Base-by-base conservation (phyloP, 2,329 filamentous ascomycete genomes). In the Aureobasidium sp. region DNA sequence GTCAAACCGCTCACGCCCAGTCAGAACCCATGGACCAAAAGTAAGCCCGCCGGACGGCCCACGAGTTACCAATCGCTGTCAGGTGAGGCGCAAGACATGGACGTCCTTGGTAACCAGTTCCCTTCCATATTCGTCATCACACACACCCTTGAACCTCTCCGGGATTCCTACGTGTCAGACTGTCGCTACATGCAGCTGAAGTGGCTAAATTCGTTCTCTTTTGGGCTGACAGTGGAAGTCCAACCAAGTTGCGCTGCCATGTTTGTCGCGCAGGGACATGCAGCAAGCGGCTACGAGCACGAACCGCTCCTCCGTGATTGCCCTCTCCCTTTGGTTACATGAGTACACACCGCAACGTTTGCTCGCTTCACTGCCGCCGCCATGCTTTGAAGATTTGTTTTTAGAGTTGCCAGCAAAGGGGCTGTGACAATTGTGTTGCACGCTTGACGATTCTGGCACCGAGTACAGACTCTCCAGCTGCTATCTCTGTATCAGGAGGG, bases 311-410 rank as follows among this genome's bases (percentile, higher is more conserved):
- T 56, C 53, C 53, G 53, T 57, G 39, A 57, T 57, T 57, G 42
- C 52, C 12, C 17, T 44, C 9, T 57, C 25, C 22, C 25, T 27
- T 57, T 36, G 52, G 27, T 22, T 44, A 45, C 53, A 57, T 57
- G 53, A 57, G 15, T 34, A 34, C 53, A 57, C 53, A 57, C 53
- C 53, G 53, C 53, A 57, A 57, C 53, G 53, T 57, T n/a, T 45
- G 25, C 27, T 57, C 53, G 53, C 53, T 57, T 45, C 53, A 45
- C 27, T 44, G 41, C 53, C 53, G 29, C 53, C 53, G 39, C n/a
- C 53, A 22, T 14, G 25, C 17, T 44, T 5, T 44, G 27, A 15
- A 22, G 8, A 57, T 34, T 17, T 34, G 27, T 45, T 36, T 25
- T 22, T 17, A n/a, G 1, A 17, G 39, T 45, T 45, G 39, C 34